These are phyloP conservation scores for Neurospora cerealis DNA, from an alignment of 495 filamentous ascomycete genomes.

Conservation along the genomic window DNA sequence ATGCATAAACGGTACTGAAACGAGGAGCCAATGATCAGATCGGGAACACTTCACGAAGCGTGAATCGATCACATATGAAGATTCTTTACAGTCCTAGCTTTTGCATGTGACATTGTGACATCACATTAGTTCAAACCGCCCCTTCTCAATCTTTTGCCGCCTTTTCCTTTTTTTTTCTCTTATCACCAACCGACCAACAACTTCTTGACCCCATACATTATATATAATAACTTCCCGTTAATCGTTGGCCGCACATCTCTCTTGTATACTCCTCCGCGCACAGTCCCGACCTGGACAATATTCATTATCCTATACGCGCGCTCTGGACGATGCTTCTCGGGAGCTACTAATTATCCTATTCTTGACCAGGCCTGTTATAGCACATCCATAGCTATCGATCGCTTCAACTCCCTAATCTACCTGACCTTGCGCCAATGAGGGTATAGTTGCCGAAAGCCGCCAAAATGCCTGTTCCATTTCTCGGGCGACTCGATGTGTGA, in stretches of 20 bases:
- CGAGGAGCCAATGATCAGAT: neutral
- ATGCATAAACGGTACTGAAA: neutral
- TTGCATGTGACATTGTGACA: constrained; percentile 14
- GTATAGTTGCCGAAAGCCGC: constrained; percentile 5
- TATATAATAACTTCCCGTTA: neutral
- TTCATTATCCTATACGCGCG: neutral
- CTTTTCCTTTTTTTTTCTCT: neutral
- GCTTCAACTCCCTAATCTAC: neutral
- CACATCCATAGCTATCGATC: neutral
- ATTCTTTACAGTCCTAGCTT: neutral
- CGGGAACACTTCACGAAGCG: neutral
- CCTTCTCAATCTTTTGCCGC: neutral
- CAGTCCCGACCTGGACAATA: neutral
- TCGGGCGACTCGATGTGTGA: constrained; percentile 70
- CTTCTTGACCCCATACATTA: neutral
- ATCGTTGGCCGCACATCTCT: neutral
- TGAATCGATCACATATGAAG: neutral
- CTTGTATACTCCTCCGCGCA: neutral
- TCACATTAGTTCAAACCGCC: constrained; percentile 2
- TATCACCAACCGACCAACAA: neutral
- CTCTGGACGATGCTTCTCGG: neutral
- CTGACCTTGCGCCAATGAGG: constrained; percentile 3
- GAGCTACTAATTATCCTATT: neutral
- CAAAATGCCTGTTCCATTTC: constrained; percentile 71
- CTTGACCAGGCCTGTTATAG: neutral